Evolutionary conservation across 176 grass and related monocot species (phyloP), one percentile per base, ranked within the genome.

Genomic region (Aegilops speltoides): DNA sequence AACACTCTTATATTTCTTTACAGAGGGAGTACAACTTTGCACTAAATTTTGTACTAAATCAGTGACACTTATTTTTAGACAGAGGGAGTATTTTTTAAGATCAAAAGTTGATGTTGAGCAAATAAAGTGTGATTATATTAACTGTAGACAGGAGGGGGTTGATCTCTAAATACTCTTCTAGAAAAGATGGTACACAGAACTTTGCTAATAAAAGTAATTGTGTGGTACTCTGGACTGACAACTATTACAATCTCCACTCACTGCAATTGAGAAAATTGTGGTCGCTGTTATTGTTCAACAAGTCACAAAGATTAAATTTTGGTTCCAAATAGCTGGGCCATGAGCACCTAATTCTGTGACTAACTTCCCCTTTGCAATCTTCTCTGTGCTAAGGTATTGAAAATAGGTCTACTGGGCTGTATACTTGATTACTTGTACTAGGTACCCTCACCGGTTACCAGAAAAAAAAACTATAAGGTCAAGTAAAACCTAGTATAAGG

Each of bases 231-330:
- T 84, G 74, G 5, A 79, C 60, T 40, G 69, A 63, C 19, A 48
- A 48, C 17, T 2, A 85, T 20, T 33, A 41, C 6, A 29, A 65
- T 79, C 10, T 63, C 19, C 17, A 65, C 54, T 36, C 37, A n/a
- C 7, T 29, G 36, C 54, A 59, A 59, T 8, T 32, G 64, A 70
- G 2, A 12, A 8, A 57, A 60, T 16, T 77, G 29, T 31, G 28
- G n/a, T 84, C 79, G 50, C 60, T 15, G 46, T 10, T 79, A 73
- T 34, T 70, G 45, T 62, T n/a, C 28, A 71, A 28, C 29, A 77
- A 71, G 71, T 62, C 11, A 24, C 22, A 24, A 4, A 90, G 37
- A 40, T 24, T 48, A 76, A 86, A 6, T 69, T 90, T 63, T 40
- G 7, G n/a, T 36, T 38, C 12, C 32, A 82, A 75, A 19, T 34